Percentiles rank a stretch among this genome's conserved stretches.
These are phyloP conservation scores for Blastocystis sp. DNA, from an alignment of 352 stramenopile genomes.

Conservation along the genomic window DNA sequence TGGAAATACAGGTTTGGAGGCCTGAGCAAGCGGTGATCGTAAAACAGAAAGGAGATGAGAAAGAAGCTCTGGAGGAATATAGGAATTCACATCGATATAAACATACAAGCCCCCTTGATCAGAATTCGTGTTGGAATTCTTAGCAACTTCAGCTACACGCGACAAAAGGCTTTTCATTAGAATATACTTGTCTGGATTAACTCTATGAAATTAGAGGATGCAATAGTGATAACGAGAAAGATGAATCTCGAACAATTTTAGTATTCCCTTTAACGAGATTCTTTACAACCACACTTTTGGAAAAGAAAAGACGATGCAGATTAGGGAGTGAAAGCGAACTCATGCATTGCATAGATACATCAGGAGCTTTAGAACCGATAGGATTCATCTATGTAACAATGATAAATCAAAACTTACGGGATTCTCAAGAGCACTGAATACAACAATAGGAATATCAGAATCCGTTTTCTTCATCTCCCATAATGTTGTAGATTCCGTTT, in stretches of 20 bases:
- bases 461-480: neutral
- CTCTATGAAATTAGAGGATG: neutral
- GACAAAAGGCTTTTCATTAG: neutral
- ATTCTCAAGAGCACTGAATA: conserved; percentile 34
- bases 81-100: conserved; percentile 11
- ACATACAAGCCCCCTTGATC: neutral
- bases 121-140: neutral
- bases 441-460: neutral
- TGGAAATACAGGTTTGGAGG: neutral
- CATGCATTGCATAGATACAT: conserved; percentile 37
- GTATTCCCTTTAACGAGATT: conserved; percentile 15
- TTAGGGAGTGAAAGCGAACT: neutral
- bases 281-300: conserved; percentile 27
- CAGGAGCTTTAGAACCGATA: neutral
- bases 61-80: conserved; percentile 22
- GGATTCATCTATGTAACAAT: neutral
- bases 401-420: neutral
- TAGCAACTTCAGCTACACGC: neutral
- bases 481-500: neutral
- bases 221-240: neutral
- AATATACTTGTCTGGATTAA: conserved; percentile 27
- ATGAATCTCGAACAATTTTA: neutral
- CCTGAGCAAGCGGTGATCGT: neutral
- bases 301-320: conserved; percentile 35
- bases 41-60: neutral